Conservation (phyloP, 306 rosid genomes). For the Cicer chorassanicum region DNA sequence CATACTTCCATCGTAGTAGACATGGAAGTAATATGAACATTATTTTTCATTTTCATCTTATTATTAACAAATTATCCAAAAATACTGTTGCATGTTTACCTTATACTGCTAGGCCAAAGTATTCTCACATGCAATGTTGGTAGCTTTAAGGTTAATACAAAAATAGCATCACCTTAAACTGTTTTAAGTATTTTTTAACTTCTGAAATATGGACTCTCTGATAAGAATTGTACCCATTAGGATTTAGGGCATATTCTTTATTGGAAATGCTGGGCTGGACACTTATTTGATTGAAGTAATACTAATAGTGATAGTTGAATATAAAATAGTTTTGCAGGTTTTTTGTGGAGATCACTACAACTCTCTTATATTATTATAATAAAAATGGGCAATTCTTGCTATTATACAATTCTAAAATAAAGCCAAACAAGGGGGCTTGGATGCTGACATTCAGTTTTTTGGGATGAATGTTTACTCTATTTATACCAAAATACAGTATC, state of each 20-base stretch:
- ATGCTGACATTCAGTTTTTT: slow-evolving; percentile 33
- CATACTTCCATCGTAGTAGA: neutral
- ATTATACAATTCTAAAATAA: slow-evolving; percentile 28
- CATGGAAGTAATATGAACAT: slow-evolving; percentile 9
- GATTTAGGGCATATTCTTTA: slow-evolving; percentile 8
- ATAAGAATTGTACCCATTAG: slow-evolving; percentile 24
- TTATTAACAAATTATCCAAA: slow-evolving; percentile 2
- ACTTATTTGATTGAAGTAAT: slow-evolving; percentile 33
- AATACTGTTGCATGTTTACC: neutral
- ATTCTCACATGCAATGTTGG: slow-evolving; percentile 30
- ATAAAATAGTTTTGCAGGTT: slow-evolving; percentile 29
- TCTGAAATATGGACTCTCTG: slow-evolving; percentile 18
- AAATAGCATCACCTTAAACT: slow-evolving; percentile 25
- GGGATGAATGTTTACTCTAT: slow-evolving; percentile 32
- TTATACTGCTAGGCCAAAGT: slow-evolving; percentile 1
- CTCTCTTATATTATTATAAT: neutral
- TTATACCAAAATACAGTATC: neutral
- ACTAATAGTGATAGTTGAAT: slow-evolving; percentile 29
- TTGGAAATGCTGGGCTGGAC: neutral
- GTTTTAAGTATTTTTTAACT: slow-evolving; percentile 22
- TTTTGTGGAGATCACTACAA: neutral
- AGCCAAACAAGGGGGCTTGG: slow-evolving; percentile 33
- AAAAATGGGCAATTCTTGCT: slow-evolving; percentile 23
- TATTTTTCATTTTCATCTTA: slow-evolving; percentile 7
- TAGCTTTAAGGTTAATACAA: slow-evolving; percentile 32